Percentiles rank a stretch among this genome's conserved stretches.
These are phyloP conservation scores for Kuraishia piskuri DNA, from an alignment of 805 yeast species.

Conservation along the genomic window DNA sequence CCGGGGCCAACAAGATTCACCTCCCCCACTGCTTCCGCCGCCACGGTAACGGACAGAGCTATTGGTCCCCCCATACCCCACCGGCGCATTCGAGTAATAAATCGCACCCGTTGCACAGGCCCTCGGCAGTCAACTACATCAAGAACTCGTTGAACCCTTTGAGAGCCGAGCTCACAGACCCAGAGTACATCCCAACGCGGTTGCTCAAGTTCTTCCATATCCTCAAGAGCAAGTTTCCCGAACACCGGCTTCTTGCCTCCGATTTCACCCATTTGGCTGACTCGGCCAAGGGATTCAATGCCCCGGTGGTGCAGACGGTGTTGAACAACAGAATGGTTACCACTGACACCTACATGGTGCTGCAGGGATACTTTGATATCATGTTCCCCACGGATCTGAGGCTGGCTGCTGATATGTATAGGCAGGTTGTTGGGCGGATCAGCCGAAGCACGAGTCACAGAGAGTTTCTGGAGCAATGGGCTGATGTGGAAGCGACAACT, in stretches of 20 bases:
- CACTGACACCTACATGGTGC: conserved; percentile 67
- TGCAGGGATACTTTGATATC: conserved; percentile 80
- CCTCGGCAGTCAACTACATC: conserved; percentile 28
- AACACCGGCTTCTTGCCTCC: conserved; percentile 64
- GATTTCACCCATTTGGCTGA: conserved; percentile 56
- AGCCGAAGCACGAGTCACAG: conserved; percentile 48
- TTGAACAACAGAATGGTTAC: conserved; percentile 60
- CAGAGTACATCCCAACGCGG: conserved; percentile 80
- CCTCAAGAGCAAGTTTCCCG: conserved; percentile 58
- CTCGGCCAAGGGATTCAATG: conserved; percentile 45
- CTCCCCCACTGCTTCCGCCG: background rate
- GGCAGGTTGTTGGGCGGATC: conserved; percentile 51
- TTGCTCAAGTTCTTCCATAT: conserved; percentile 56
- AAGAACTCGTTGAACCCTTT: conserved; percentile 53
- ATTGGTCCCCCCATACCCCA: background rate
- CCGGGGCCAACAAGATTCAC: conserved; percentile 12
- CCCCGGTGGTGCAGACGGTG: conserved; percentile 79
- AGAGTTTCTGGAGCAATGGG: conserved; percentile 64
- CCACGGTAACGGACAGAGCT: background rate
- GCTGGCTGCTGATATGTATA: conserved; percentile 52
- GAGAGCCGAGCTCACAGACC: conserved; percentile 55
- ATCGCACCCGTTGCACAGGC: conserved; percentile 55
- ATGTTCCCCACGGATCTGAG: conserved; percentile 79
- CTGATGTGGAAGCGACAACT: conserved; percentile 55
- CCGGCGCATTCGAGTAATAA: background rate